phyloP scores from a whole-genome alignment of 257 asterid species.

The Solanum lignicaule region DNA sequence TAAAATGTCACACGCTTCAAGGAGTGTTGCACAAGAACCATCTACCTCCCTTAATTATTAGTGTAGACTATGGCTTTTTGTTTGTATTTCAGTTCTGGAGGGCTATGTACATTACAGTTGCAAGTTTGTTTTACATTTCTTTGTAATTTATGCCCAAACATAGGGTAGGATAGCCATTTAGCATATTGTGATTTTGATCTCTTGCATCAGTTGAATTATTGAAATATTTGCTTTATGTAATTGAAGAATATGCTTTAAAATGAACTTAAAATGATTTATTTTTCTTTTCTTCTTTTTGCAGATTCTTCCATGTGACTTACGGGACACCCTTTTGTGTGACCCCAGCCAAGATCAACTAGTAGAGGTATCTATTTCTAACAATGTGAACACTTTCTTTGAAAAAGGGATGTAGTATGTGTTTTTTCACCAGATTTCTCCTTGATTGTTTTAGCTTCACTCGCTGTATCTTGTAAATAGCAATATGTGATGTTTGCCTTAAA shows the following conservation, averaged over 20 bases:
- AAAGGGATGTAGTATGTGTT: background rate
- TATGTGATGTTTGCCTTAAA: background rate
- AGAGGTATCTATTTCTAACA: slow-evolving; percentile 30
- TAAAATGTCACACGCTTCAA: background rate
- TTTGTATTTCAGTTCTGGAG: background rate
- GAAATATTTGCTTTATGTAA: background rate
- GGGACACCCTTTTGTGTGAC: slow-evolving; percentile 29
- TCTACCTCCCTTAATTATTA: background rate
- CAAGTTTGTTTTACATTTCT: background rate
- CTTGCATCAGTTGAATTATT: background rate
- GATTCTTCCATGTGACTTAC: slow-evolving; percentile 70
- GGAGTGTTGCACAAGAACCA: background rate
- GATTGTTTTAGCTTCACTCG: background rate
- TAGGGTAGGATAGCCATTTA: background rate
- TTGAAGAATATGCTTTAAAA: background rate
- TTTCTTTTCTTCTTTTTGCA: background rate
- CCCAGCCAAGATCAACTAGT: slow-evolving; percentile 33
- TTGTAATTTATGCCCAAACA: background rate
- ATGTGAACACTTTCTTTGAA: background rate
- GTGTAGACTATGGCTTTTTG: background rate
- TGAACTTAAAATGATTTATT: background rate
- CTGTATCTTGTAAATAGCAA: background rate
- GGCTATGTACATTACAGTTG: background rate
- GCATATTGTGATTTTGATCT: background rate
- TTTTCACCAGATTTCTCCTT: background rate